Conservation (phyloP, 495 filamentous ascomycete genomes). For the Bombardia bombarda region DNA sequence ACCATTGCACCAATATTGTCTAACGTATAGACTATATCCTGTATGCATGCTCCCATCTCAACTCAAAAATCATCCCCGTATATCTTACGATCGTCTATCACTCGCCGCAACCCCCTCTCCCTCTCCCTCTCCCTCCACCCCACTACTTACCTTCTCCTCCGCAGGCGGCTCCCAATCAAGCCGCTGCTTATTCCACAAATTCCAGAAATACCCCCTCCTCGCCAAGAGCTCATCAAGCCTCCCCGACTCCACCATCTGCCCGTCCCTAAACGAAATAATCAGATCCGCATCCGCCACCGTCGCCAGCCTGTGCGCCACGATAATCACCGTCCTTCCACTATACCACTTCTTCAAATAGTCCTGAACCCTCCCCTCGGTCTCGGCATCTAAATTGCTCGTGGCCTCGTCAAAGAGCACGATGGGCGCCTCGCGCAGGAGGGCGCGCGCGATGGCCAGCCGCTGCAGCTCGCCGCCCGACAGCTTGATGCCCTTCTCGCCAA, state of each 20-base stretch:
- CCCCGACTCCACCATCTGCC: slow-evolving; percentile 3
- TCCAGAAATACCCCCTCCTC: slow-evolving; percentile 4
- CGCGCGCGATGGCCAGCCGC: slow-evolving; percentile 54
- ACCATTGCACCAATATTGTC: too few species aligned
- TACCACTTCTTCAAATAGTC: slow-evolving; percentile 7
- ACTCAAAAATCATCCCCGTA: too few species aligned
- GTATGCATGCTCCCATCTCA: too few species aligned
- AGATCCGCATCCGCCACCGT: slow-evolving; percentile 5
- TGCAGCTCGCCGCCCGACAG: slow-evolving; percentile 48
- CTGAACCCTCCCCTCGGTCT: slow-evolving; percentile 25
- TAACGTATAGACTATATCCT: too few species aligned
- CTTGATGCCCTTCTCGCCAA: slow-evolving; percentile 48
- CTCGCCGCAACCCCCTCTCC: too few species aligned
- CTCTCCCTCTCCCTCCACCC: too few species aligned
- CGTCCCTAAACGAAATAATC: slow-evolving; percentile 7
- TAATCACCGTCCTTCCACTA: slow-evolving; percentile 3
- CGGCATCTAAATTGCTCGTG: slow-evolving; percentile 52
- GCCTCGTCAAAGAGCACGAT: slow-evolving; percentile 75
- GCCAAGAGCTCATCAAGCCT: slow-evolving; percentile 6
- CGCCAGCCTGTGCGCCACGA: slow-evolving; percentile 7
- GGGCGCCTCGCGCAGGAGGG: slow-evolving; percentile 57
- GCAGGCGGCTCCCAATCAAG: background rate
- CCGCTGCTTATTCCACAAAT: slow-evolving; percentile 7
- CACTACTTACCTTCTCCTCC: background rate
- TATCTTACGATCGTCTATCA: too few species aligned